phyloP scores from a whole-genome alignment of 225 moss, liverwort and hornwort species.

The Climacium dendroides region DNA sequence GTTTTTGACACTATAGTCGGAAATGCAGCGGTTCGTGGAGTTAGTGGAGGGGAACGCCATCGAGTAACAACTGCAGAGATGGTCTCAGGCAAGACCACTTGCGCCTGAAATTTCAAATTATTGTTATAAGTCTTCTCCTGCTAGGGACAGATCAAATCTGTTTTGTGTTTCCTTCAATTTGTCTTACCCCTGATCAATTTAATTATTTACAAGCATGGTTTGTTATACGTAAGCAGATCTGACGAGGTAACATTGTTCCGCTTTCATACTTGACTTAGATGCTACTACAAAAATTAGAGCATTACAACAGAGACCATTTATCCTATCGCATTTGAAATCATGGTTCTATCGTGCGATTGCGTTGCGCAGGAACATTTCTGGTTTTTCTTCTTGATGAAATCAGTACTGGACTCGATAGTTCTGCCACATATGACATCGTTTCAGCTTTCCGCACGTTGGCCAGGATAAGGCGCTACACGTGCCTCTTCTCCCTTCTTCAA shows the following conservation, averaged over 20 bases:
- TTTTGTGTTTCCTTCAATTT: neutral
- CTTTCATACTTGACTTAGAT: neutral
- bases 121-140: neutral
- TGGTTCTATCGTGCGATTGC: neutral
- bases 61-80: conserved; percentile 83
- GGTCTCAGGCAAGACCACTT: conserved; percentile 44
- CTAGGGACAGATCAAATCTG: neutral
- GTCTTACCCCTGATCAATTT: neutral
- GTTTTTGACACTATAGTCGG: conserved; percentile 56
- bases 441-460: neutral
- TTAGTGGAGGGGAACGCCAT: conserved; percentile 81
- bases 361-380: conserved; percentile 40
- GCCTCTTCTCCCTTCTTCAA: neutral
- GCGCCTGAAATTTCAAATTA: neutral
- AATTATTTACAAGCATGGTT: neutral
- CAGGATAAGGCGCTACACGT: neutral
- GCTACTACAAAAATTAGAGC: neutral
- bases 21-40: conserved; percentile 49
- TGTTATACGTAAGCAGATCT: neutral
- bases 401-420: neutral
- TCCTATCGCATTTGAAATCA: neutral
- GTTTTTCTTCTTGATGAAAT: conserved; percentile 69
- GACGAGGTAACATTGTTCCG: neutral
- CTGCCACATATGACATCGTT: neutral
- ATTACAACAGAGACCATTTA: neutral